Conservation (phyloP, 2,329 filamentous ascomycete species). For the Ceratocystis eucalypticola region DNA sequence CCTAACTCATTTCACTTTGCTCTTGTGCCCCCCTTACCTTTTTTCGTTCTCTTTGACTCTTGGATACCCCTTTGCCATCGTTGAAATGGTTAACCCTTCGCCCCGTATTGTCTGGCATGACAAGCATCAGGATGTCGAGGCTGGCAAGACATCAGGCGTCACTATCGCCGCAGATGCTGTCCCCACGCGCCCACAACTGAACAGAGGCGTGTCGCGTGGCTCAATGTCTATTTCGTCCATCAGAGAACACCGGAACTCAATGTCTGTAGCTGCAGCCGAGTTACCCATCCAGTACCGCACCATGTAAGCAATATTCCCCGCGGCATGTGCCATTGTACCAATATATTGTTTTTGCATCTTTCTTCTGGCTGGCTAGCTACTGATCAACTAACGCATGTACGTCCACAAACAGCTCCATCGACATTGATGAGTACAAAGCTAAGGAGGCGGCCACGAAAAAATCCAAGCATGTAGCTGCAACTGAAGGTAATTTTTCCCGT, state of each 20-base stretch:
- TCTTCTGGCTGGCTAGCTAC: no score
- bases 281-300: conserved; percentile 44
- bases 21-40: neutral
- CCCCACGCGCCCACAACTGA: conserved; percentile 15
- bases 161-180: conserved; percentile 5
- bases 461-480: conserved; percentile 9
- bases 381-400: neutral
- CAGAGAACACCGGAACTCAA: conserved; percentile 14
- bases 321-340: neutral
- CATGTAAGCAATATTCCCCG: conserved; percentile 29
- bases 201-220: conserved; percentile 16
- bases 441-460: conserved; percentile 27
- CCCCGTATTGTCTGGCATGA: conserved; percentile 14
- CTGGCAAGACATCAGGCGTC: conserved; percentile 12
- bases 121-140: conserved; percentile 14
- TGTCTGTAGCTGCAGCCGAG: conserved; percentile 17
- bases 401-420: conserved; percentile 31
- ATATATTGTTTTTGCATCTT: neutral
- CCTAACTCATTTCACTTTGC: neutral
- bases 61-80: neutral
- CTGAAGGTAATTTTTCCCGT: neutral
- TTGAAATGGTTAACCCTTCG: conserved; percentile 11
- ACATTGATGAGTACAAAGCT: conserved; percentile 42
- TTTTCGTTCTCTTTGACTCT: neutral
- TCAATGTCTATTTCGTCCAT: conserved; percentile 19